Conservation (phyloP, 257 asterid species). For the Plectranthus barbatus region DNA sequence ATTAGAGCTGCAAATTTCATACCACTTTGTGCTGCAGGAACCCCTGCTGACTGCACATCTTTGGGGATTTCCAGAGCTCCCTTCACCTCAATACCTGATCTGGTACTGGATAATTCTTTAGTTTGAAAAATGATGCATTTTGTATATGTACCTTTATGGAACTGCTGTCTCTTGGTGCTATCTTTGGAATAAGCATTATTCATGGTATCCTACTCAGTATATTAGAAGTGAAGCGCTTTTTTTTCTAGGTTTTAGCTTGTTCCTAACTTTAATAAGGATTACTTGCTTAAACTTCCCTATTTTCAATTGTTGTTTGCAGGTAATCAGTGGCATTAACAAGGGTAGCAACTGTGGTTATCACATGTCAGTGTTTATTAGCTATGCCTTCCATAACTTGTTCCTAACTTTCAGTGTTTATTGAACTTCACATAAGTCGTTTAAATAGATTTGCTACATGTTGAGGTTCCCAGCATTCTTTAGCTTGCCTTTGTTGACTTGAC, state of each 20-base stretch:
- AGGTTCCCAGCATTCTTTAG: not conserved
- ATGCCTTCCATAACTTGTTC: not conserved
- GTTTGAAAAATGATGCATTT: not conserved
- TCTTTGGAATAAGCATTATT: not conserved
- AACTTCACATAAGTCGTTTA: too few species aligned
- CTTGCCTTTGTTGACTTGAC: slow-evolving; percentile 8
- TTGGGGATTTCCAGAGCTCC: slow-evolving; percentile 66
- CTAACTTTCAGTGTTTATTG: not conserved
- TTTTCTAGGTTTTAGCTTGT: not conserved
- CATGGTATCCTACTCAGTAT: too few species aligned
- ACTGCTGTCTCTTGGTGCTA: not conserved
- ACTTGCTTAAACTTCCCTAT: not conserved
- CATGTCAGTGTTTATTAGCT: slow-evolving; percentile 41
- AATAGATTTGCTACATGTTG: not conserved
- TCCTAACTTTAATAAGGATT: not conserved
- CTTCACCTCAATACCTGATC: slow-evolving; percentile 54
- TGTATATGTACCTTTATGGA: too few species aligned
- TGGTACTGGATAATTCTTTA: not conserved
- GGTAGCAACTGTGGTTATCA: slow-evolving; percentile 89
- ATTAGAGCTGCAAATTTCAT: too few species aligned
- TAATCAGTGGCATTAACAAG: slow-evolving; percentile 82
- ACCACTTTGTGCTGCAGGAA: slow-evolving; percentile 40
- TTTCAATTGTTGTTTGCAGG: slow-evolving; percentile 46
- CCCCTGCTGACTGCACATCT: slow-evolving; percentile 87
- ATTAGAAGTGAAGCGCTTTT: not conserved